Base-by-base conservation (phyloP, 1,284 basidiomycete species). In the Paramarasmius palmivorus region DNA sequence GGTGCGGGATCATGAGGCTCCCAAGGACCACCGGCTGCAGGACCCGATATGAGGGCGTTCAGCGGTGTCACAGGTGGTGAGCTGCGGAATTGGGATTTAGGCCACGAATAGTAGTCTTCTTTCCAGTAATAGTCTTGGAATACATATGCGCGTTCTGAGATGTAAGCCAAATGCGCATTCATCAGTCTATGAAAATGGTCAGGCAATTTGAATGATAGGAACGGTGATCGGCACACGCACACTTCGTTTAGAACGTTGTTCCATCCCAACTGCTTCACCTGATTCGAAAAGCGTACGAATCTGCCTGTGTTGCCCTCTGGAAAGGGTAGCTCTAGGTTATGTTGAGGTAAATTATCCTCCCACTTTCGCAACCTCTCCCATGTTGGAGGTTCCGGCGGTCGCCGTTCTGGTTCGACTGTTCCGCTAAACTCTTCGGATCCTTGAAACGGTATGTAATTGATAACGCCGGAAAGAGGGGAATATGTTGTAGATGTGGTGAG, bases 91-190 rank as follows among this genome's bases (percentile, higher is more conserved):
- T 66, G 56, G 10, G 38, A 47, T 29, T 58, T 39, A 1, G 67
- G 66, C 65, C 68, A 74, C 0, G 65, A 64, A 46, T 70, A 74
- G 54, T 74, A 68, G 14, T 69, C 65, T 37, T 61, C 51, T 55
- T 74, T 69, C 74, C 76, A 74, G 29, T 66, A 53, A 56, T 71
- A 72, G 48, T 71, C 68, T 52, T 72, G 68, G 61, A 78, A 79
- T 4, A 78, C 77, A 55, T 77, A 78, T 3, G 73, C 69, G 35
- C 77, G 74, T 12, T 71, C 69, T 1, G 76, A 70, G 37, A 69
- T 70, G 59, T 77, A 75, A 0, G 77, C 76, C n/a, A 79, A 69
- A 61, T 72, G 71, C 1, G 73, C 68, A 52, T 75, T 73, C 71
- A 77, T 72, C n/a, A 77, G 57, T n/a, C 74, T 76, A 47, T 49